Base-by-base conservation (phyloP, 352 stramenopile species). In the Pythium grandisporangium region DNA sequence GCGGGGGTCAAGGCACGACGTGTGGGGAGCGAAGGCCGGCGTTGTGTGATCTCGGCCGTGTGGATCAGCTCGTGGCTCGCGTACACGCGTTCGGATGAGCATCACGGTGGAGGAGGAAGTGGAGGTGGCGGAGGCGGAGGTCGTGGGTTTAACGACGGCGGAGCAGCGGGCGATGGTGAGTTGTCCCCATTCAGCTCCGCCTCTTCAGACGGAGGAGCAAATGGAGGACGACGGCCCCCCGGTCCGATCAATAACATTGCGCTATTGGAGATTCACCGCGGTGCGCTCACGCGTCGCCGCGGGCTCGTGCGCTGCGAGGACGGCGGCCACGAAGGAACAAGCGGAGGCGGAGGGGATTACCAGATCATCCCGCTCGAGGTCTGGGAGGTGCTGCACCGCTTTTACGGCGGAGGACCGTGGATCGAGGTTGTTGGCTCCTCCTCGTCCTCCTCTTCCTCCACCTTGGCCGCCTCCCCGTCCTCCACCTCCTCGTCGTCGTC, bases 341-440 rank as follows among this genome's bases (percentile, higher is more conserved):
- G 20, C 13, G 61, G 71, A 16, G 42, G 53, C 16, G 41, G 51
- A 0, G 48, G 62, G 1, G 74, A 82, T 46, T 88, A 64, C 39
- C 74, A 88, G 45, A 47, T 84, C 19, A 57, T 89, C 23, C 65
- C 75, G 10, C 39, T 61, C 2, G 76, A 89, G 33, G 65, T 89
- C 0, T 89, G 67, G 66, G 72, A 87, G 16, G 76, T 85, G 37
- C 66, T 86, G 24, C 59, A 72, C 26, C 63, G 74, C 16, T 55
- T 84, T 2, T 89, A 89, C 42, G 70, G 76, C 27, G 76, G 76
- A 16, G 66, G 66, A 6, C 76, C 76, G 17, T 79, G 66, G 53
- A 63, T 77, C 34, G 57, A 85, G 14, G 61, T 83, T 6, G 42
- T 84, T 1, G n/a, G n/a, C n/a, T n/a, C n/a, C n/a, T n/a, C n/a